Conservation (phyloP, 192 early-diverging fungal species). For the Nowakowskiella sp. region DNA sequence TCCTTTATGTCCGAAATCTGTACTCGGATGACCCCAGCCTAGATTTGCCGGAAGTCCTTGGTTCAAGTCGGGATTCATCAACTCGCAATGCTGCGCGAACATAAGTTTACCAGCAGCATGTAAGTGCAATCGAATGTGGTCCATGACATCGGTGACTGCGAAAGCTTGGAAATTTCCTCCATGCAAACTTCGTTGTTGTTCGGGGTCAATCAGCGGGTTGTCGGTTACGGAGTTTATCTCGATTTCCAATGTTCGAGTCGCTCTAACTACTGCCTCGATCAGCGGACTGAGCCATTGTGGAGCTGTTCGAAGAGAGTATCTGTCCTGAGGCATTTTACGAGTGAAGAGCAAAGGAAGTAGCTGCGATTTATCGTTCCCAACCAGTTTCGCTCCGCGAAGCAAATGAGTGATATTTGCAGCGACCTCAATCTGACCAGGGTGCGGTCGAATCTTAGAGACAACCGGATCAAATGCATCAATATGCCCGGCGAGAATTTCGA, state of each 20-base stretch:
- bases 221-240: conserved; percentile 1
- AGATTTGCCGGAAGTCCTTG: conserved; percentile 7
- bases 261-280: background rate
- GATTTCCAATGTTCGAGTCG: background rate
- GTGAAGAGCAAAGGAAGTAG: background rate
- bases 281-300: conserved; percentile 5
- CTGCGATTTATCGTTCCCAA: background rate
- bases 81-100: conserved; percentile 7
- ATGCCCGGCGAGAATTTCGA: conserved; percentile 3
- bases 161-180: conserved; percentile 10
- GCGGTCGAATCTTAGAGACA: background rate
- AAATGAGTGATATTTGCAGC: conserved; percentile 1
- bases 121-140: background rate
- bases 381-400: background rate
- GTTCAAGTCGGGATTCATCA: background rate
- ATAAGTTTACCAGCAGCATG: background rate
- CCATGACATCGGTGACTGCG: conserved; percentile 1
- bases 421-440: conserved; percentile 10
- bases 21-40: background rate
- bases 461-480: conserved; percentile 9
- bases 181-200: background rate
- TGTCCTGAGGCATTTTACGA: conserved; percentile 4
- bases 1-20: conserved; percentile 5
- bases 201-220: conserved; percentile 3
- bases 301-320: conserved; percentile 3